phyloP scores from a whole-genome alignment of 1,284 basidiomycete genomes.

The Leccinum holopus region DNA sequence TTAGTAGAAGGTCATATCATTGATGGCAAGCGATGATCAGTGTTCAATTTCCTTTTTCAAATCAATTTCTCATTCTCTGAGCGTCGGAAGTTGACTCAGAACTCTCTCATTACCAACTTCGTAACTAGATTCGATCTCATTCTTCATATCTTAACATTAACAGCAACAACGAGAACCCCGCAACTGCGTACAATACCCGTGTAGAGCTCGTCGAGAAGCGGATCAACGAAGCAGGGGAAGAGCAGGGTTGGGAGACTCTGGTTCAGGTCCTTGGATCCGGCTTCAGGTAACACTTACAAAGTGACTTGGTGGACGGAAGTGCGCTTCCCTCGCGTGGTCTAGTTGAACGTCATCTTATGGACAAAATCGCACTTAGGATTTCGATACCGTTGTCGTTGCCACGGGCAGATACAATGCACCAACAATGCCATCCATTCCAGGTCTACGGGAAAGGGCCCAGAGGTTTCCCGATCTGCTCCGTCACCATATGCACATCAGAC shows the following conservation, averaged over 20 bases:
- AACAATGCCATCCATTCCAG: constrained; percentile 16
- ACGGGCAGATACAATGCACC: constrained; percentile 17
- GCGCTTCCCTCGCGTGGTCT: background rate
- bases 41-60: no score
- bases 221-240: constrained; percentile 29
- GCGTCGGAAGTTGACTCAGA: constrained; percentile 13
- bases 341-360: background rate
- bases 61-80: no score
- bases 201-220: constrained; percentile 47
- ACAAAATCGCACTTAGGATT: constrained; percentile 19
- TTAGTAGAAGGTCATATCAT: no score
- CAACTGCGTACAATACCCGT: constrained; percentile 48
- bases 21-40: no score
- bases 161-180: constrained; percentile 40
- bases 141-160: constrained; percentile 43
- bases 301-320: constrained; percentile 25
- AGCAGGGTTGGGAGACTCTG: constrained; percentile 43
- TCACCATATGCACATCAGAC: constrained; percentile 42
- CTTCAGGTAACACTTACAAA: constrained; percentile 31
- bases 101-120: constrained; percentile 24
- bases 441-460: constrained; percentile 34
- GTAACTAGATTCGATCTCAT: constrained; percentile 36
- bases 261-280: constrained; percentile 34
- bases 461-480: constrained; percentile 37
- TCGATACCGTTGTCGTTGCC: constrained; percentile 21